Conservation (phyloP, 2,329 filamentous ascomycete genomes). For the Ampelomyces quisqualis region DNA sequence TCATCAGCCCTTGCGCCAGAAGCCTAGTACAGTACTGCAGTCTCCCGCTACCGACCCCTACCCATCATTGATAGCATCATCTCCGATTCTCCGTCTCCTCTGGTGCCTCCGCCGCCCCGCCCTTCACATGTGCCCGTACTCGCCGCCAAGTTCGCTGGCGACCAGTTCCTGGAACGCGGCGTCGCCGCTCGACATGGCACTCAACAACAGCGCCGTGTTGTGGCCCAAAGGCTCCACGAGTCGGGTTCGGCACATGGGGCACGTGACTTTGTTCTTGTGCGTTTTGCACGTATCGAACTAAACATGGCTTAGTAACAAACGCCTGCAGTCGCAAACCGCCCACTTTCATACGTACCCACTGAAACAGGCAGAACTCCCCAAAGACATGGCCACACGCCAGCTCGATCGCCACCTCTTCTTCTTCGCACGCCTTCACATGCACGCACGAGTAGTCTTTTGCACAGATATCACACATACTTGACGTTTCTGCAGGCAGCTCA, state of each 20-base stretch:
- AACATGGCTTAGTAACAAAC: slow-evolving; percentile 4
- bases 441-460: slow-evolving; percentile 38
- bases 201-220: slow-evolving; percentile 11
- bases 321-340: background rate
- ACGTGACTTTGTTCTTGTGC: slow-evolving; percentile 42
- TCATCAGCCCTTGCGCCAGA: no score
- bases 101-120: no score
- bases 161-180: slow-evolving; percentile 20
- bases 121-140: slow-evolving; percentile 16
- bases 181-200: slow-evolving; percentile 10
- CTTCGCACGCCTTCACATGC: slow-evolving; percentile 30
- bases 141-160: slow-evolving; percentile 18
- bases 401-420: slow-evolving; percentile 37
- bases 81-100: background rate
- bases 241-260: slow-evolving; percentile 41
- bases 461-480: slow-evolving; percentile 38
- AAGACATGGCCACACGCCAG: slow-evolving; percentile 41
- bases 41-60: background rate
- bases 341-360: slow-evolving; percentile 27
- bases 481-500: slow-evolving; percentile 29
- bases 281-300: slow-evolving; percentile 39
- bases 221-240: slow-evolving; percentile 28
- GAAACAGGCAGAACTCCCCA: slow-evolving; percentile 40
- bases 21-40: no score
- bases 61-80: no score